Percentiles rank a stretch among this genome's conserved stretches.
phyloP scores from a whole-genome alignment of 257 asterid genomes.

The Ligustrum vulgare region DNA sequence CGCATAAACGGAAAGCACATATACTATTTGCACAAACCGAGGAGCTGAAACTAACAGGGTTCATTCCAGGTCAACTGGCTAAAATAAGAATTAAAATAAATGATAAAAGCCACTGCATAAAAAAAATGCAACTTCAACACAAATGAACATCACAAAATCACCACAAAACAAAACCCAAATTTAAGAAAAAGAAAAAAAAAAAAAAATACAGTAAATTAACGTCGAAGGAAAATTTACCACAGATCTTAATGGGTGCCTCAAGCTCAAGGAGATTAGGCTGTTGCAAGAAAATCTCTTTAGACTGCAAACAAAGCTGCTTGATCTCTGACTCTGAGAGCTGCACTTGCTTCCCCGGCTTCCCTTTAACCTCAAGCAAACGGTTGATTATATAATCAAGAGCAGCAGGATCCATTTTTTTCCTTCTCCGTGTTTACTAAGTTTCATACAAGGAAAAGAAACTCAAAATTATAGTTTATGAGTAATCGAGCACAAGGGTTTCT shows the following conservation, averaged over 20 bases:
- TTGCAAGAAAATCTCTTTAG: constrained; percentile 65
- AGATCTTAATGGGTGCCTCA: constrained; percentile 93
- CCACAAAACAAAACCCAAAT: constrained; percentile 8
- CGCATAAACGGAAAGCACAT: background rate
- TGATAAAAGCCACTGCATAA: background rate
- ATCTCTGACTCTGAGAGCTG: constrained; percentile 86
- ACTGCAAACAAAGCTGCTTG: constrained; percentile 66
- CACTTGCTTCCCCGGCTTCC: constrained; percentile 83
- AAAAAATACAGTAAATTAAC: background rate
- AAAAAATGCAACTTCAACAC: background rate
- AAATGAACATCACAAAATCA: background rate
- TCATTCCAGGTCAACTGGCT: constrained; percentile 23
- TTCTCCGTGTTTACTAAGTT: background rate
- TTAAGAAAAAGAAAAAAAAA: background rate
- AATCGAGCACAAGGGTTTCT: constrained; percentile 30
- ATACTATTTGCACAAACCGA: background rate
- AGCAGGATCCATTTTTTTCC: constrained; percentile 48
- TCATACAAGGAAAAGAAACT: constrained; percentile 1
- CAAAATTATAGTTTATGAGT: constrained; percentile 2
- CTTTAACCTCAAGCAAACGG: constrained; percentile 77
- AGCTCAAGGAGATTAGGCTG: constrained; percentile 94
- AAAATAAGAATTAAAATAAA: background rate
- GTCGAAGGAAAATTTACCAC: constrained; percentile 41
- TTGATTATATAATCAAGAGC: constrained; percentile 62
- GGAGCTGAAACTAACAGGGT: constrained; percentile 5